A percentile compares a stretch with the other conserved stretches of the same genome.
Evolutionary conservation across 148 eudicot genomes (phyloP).

Genomic region (Fagopyrum tataricum): DNA sequence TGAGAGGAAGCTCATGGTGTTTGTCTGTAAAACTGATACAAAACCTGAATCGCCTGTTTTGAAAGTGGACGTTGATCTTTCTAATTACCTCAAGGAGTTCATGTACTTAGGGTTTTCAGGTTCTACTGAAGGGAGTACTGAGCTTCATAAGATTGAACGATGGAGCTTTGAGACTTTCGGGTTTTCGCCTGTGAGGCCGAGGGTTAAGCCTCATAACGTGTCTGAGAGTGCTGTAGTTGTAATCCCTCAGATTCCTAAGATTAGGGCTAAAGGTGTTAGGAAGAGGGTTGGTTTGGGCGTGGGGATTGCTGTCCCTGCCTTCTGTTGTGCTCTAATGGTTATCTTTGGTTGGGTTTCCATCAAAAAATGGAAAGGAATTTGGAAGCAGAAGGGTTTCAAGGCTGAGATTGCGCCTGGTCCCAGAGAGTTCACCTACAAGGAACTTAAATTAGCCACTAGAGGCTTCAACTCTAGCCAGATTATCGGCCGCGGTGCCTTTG

Average conservation of each 20-base stretch:
- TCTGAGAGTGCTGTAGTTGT: constrained; percentile 50
- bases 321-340: constrained; percentile 39
- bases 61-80: constrained; percentile 47
- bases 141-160: constrained; percentile 47
- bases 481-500: constrained; percentile 72
- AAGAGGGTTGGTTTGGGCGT: constrained; percentile 50
- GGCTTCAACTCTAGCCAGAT: constrained; percentile 59
- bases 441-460: constrained; percentile 53
- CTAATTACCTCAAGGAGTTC: constrained; percentile 48
- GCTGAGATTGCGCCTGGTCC: constrained; percentile 55
- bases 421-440: constrained; percentile 60
- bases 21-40: constrained; percentile 35
- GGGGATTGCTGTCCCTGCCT: constrained; percentile 47
- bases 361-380: constrained; percentile 37
- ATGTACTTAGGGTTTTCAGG: constrained; percentile 82
- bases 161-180: constrained; percentile 60
- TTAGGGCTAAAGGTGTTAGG: constrained; percentile 16
- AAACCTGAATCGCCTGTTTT: constrained; percentile 53
- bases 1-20: constrained; percentile 35
- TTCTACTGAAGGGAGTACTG: constrained; percentile 91
- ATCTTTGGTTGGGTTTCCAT: constrained; percentile 47
- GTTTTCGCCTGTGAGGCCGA: constrained; percentile 26
- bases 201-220: constrained; percentile 52
- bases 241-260: constrained; percentile 24
- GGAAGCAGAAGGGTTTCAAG: constrained; percentile 41